These are phyloP conservation scores for Hirschfeldia incana DNA, from an alignment of 345 rosid species.

Conservation along the genomic window DNA sequence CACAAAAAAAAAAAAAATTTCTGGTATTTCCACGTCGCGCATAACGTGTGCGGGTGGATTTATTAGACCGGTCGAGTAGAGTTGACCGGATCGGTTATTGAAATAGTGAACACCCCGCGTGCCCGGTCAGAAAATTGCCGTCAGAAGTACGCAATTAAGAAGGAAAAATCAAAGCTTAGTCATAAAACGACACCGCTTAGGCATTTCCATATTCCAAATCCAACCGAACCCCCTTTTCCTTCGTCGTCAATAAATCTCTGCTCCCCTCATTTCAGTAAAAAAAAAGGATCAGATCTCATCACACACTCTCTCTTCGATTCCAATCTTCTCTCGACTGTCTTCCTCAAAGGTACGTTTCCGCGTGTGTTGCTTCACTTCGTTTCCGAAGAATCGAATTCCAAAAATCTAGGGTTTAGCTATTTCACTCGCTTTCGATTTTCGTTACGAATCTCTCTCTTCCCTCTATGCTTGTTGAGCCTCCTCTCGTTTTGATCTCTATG, in stretches of 20 bases:
- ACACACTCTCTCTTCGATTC: conserved; percentile 39
- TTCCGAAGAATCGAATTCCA: conserved; percentile 34
- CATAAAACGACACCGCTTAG: conserved; percentile 26
- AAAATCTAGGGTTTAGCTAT: conserved; percentile 41
- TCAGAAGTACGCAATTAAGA: conserved; percentile 28
- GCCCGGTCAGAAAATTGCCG: conserved; percentile 32
- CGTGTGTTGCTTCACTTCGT: conserved; percentile 28
- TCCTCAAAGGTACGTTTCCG: conserved; percentile 60
- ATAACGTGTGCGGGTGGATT: neutral
- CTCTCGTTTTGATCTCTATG: conserved; percentile 22
- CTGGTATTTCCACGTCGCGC: neutral
- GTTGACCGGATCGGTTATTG: conserved; percentile 26
- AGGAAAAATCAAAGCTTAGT: neutral
- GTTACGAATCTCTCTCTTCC: neutral
- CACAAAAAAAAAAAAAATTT: no score
- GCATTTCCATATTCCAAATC: conserved; percentile 1
- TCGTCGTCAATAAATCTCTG: neutral
- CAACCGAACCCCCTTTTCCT: neutral
- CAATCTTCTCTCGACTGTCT: conserved; percentile 47
- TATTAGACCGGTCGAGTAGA: neutral
- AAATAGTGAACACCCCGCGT: conserved; percentile 9
- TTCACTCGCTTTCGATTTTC: conserved; percentile 15
- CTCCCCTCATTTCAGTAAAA: neutral
- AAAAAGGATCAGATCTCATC: conserved; percentile 31
- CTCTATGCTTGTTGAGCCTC: neutral